These are phyloP conservation scores for Macrolepiota fuliginosa DNA, from an alignment of 768 basidiomycete species.

Conservation along the genomic window DNA sequence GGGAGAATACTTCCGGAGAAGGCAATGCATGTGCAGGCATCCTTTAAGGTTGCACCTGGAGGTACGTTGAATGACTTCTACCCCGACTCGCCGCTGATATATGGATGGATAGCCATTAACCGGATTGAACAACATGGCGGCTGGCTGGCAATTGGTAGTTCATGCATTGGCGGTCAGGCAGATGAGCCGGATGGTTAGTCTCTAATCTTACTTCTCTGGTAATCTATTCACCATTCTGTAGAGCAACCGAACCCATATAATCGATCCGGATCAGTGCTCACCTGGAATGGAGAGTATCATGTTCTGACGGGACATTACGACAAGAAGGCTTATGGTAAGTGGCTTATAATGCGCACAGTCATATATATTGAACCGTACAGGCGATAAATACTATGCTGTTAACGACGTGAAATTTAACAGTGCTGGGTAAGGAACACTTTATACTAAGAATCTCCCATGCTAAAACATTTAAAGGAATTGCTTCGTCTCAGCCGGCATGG, in stretches of 20 bases:
- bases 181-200: conserved; percentile 29
- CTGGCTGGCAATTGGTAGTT: conserved; percentile 42
- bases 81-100: neutral
- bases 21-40: conserved; percentile 12
- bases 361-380: neutral
- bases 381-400: conserved; percentile 49
- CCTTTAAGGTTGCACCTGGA: conserved; percentile 44
- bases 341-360: conserved; percentile 9
- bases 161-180: conserved; percentile 41
- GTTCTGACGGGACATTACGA: conserved; percentile 21
- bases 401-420: conserved; percentile 58
- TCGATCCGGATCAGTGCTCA: conserved; percentile 42
- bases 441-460: neutral
- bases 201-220: conserved; percentile 7
- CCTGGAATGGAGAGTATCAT: conserved; percentile 28
- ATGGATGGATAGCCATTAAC: conserved; percentile 37
- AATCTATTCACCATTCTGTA: conserved; percentile 8
- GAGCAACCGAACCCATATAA: conserved; percentile 44
- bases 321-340: conserved; percentile 6
- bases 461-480: neutral
- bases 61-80: conserved; percentile 27
- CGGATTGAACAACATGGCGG: conserved; percentile 45
- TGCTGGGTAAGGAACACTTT: conserved; percentile 29
- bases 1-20: conserved; percentile 1
- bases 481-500: conserved; percentile 14